phyloP scores from a whole-genome alignment of 257 asterid genomes.

The Misopates orontium region DNA sequence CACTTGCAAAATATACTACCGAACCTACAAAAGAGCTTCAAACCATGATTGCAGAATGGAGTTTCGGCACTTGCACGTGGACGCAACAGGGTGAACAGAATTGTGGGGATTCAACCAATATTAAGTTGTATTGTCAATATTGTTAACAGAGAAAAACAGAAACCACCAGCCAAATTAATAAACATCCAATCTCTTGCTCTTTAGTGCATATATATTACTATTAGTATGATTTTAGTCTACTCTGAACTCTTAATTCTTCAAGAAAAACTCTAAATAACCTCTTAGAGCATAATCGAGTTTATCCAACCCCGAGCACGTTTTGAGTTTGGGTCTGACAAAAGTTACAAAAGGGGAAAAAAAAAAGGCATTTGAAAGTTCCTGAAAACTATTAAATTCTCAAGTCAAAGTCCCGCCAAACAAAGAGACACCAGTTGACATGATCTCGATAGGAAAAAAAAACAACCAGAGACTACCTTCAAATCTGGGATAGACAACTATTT shows the following conservation, averaged over 20 bases:
- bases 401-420: not conserved
- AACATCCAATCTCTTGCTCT: not conserved
- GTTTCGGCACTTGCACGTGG: not conserved
- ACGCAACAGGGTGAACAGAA: not conserved
- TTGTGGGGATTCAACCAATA: not conserved
- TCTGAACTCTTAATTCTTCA: too few relatives aligned
- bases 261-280: too few relatives aligned
- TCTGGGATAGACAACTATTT: conserved; percentile 74
- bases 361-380: too few relatives aligned
- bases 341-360: too few relatives aligned
- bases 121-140: not conserved
- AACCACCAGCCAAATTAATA: not conserved
- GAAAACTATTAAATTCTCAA: too few relatives aligned
- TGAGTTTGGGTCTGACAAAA: too few relatives aligned
- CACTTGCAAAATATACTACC: too few relatives aligned
- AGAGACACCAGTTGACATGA: not conserved
- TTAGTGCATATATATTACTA: too few relatives aligned
- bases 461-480: conserved; percentile 96
- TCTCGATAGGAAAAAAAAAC: conserved; percentile 12
- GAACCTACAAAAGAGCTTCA: not conserved
- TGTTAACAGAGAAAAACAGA: not conserved
- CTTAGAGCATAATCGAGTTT: too few relatives aligned
- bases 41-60: not conserved
- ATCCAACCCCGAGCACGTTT: too few relatives aligned
- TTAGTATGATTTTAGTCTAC: too few relatives aligned